Conservation (phyloP, 768 basidiomycete species). For the Candolleomyces eurysporus region DNA sequence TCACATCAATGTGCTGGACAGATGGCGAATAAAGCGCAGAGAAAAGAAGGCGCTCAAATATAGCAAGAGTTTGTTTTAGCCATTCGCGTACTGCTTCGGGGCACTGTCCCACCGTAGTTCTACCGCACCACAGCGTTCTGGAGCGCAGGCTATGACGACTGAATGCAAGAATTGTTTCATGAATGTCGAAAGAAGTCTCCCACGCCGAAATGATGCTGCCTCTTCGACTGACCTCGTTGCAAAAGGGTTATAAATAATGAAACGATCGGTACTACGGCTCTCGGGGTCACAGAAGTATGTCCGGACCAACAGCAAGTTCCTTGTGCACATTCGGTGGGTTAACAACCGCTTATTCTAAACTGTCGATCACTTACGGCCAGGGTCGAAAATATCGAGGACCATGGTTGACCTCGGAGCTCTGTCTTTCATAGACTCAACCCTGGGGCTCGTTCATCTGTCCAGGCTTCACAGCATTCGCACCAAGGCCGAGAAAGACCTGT, state of each 20-base stretch:
- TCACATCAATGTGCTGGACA: background rate
- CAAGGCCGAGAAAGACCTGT: background rate
- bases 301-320: too few species aligned
- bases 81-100: background rate
- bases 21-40: background rate
- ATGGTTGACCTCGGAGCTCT: too few species aligned
- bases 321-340: too few species aligned
- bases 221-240: background rate
- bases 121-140: background rate
- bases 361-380: too few species aligned
- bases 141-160: background rate
- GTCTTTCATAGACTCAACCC: background rate
- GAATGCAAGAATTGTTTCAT: background rate
- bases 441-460: background rate
- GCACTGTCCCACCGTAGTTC: background rate
- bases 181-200: background rate
- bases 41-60: background rate
- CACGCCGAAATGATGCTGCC: background rate
- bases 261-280: too few species aligned
- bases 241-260: background rate
- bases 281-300: too few species aligned
- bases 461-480: background rate
- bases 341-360: too few species aligned
- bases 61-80: background rate
- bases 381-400: too few species aligned